phyloP scores from a whole-genome alignment of 306 rosid genomes.

The Ziziphus jujuba region DNA sequence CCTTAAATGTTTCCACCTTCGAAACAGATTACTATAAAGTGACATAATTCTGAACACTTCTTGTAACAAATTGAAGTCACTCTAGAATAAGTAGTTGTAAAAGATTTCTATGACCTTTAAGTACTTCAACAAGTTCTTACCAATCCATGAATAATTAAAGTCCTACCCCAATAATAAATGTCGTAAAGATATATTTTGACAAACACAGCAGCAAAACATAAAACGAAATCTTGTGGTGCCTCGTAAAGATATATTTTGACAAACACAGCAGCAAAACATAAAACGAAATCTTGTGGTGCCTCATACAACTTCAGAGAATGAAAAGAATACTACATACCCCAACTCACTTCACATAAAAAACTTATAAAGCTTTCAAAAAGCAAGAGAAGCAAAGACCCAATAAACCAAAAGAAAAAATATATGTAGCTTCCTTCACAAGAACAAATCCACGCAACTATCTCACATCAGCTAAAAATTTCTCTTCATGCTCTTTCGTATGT shows the following conservation, averaged over 20 bases:
- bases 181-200: no score
- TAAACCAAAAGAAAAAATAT: not conserved
- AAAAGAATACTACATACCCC: not conserved
- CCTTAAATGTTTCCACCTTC: no score
- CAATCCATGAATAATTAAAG: no score
- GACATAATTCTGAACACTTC: no score
- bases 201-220: not conserved
- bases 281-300: not conserved
- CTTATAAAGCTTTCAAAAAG: slow-evolving; percentile 1
- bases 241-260: no score
- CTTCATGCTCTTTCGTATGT: not conserved
- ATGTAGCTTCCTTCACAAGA: no score
- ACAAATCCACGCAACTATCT: not conserved
- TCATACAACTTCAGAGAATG: not conserved
- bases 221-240: not conserved
- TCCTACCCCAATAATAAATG: no score
- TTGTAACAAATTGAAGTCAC: no score
- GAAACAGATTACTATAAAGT: no score
- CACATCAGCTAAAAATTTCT: not conserved
- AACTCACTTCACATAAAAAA: not conserved
- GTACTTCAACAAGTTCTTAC: no score
- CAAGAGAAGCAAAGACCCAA: slow-evolving; percentile 6
- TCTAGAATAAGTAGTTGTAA: no score
- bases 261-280: not conserved
- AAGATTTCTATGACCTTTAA: no score